phyloP scores from a whole-genome alignment of 108 stramenopile species.

The Heterococcus sp. region DNA sequence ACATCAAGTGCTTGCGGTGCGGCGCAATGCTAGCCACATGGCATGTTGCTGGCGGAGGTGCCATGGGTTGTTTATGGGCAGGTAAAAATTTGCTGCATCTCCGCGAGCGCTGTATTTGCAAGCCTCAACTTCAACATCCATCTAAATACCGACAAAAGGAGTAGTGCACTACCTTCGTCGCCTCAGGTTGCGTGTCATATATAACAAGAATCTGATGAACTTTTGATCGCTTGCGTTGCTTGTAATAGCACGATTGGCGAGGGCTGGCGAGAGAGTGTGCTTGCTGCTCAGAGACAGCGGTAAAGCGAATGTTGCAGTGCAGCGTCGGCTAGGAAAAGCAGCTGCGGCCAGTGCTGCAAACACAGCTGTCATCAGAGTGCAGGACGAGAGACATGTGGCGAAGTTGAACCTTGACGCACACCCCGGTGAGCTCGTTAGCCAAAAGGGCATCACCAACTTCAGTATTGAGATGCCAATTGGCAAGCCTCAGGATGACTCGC shows the following conservation, averaged over 20 bases:
- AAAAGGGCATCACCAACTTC: neutral
- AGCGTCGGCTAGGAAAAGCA: neutral
- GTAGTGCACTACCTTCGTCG: too few species aligned
- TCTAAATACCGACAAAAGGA: neutral
- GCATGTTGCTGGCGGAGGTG: neutral
- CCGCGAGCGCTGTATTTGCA: neutral
- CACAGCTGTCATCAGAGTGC: neutral
- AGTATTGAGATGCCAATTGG: neutral
- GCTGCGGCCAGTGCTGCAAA: neutral
- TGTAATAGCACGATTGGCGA: neutral
- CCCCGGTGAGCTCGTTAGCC: neutral
- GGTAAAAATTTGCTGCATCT: neutral
- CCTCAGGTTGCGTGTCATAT: too few species aligned
- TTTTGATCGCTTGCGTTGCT: too few species aligned
- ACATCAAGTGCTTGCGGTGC: too few species aligned
- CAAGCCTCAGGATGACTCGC: neutral
- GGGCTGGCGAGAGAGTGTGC: neutral
- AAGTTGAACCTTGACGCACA: neutral
- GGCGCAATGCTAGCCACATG: too few species aligned
- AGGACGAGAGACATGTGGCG: neutral
- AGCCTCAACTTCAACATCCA: neutral
- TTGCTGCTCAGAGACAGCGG: neutral
- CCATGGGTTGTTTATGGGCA: neutral
- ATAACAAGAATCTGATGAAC: too few species aligned
- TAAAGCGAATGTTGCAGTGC: neutral